Conservation (phyloP, 2,329 filamentous ascomycete species). For the Shiraia bambusicola region DNA sequence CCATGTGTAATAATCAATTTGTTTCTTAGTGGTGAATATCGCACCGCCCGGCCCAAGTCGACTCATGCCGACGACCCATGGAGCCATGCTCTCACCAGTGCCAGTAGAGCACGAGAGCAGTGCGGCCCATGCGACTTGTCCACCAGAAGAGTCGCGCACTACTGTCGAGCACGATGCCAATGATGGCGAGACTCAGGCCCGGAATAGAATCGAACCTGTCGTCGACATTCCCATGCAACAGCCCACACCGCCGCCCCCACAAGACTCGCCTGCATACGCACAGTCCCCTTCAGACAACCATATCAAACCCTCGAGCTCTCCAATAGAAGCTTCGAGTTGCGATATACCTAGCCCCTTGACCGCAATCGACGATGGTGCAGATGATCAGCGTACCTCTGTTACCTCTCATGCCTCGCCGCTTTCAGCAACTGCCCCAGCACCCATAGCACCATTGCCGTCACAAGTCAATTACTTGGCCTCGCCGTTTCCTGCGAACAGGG, state of each 20-base stretch:
- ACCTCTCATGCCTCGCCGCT: conserved; percentile 36
- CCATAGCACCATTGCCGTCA: conserved; percentile 28
- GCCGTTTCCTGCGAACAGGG: conserved; percentile 39
- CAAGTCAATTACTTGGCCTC: conserved; percentile 30
- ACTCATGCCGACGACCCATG: conserved; percentile 55
- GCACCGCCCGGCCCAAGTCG: conserved; percentile 30
- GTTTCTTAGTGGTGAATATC: conserved; percentile 26
- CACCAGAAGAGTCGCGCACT: conserved; percentile 48
- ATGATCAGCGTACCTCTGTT: conserved; percentile 39
- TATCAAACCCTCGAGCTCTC: conserved; percentile 32
- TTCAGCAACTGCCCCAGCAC: conserved; percentile 25
- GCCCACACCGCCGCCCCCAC: conserved; percentile 41
- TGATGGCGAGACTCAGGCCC: conserved; percentile 9
- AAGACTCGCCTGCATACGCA: conserved; percentile 23
- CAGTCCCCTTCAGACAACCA: conserved; percentile 22
- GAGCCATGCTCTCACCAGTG: conserved; percentile 43
- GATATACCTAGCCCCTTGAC: conserved; percentile 45
- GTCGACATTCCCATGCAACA: conserved; percentile 31
- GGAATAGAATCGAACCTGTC: conserved; percentile 17
- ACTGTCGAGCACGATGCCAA: conserved; percentile 34
- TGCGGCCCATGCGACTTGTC: conserved; percentile 52
- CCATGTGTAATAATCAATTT: conserved; percentile 23
- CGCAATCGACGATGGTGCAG: conserved; percentile 36
- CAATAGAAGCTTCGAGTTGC: conserved; percentile 37
- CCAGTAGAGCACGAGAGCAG: conserved; percentile 46